Conservation (phyloP, 2,329 filamentous ascomycete genomes). For the Cladobotryum protrusum region DNA sequence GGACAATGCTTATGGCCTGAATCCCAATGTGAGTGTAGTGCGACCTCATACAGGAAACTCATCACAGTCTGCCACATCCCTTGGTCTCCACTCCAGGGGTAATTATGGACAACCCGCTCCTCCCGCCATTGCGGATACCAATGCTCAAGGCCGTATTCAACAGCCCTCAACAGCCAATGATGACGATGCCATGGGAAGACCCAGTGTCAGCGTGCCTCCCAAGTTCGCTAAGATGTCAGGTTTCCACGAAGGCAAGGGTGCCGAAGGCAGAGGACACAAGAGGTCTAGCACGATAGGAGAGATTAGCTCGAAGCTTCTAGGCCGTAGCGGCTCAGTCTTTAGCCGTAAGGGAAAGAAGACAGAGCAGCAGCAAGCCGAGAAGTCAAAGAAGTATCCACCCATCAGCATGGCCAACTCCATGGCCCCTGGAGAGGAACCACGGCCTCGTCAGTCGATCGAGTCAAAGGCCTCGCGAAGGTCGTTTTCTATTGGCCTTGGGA, state of each 20-base stretch:
- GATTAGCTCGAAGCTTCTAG: conserved; percentile 78
- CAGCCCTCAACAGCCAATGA: conserved; percentile 61
- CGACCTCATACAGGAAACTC: conserved; percentile 80
- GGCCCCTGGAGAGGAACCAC: conserved; percentile 36
- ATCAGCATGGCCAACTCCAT: conserved; percentile 78
- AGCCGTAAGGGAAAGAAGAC: conserved; percentile 54
- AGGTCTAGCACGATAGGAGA: conserved; percentile 71
- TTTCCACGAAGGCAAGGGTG: conserved; percentile 47
- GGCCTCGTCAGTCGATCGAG: conserved; percentile 58
- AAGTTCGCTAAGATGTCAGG: conserved; percentile 55
- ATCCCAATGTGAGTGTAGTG: conserved; percentile 35
- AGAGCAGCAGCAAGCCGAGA: conserved; percentile 48
- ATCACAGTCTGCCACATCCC: conserved; percentile 62
- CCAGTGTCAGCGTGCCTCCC: conserved; percentile 52
- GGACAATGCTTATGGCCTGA: conserved; percentile 40
- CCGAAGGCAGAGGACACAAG: conserved; percentile 53
- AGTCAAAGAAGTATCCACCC: conserved; percentile 72
- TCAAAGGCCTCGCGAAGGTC: conserved; percentile 62
- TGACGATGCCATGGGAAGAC: conserved; percentile 57
- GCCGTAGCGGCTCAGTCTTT: conserved; percentile 75
- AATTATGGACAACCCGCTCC: conserved; percentile 80
- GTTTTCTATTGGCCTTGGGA: conserved; percentile 61
- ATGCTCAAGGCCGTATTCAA: conserved; percentile 82
- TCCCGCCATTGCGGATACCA: conserved; percentile 80
- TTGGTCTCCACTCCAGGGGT: conserved; percentile 58